Evolutionary conservation across 83 land plant species (phyloP), one percentile per base, ranked within the genome.

Genomic region (Picea abies): DNA sequence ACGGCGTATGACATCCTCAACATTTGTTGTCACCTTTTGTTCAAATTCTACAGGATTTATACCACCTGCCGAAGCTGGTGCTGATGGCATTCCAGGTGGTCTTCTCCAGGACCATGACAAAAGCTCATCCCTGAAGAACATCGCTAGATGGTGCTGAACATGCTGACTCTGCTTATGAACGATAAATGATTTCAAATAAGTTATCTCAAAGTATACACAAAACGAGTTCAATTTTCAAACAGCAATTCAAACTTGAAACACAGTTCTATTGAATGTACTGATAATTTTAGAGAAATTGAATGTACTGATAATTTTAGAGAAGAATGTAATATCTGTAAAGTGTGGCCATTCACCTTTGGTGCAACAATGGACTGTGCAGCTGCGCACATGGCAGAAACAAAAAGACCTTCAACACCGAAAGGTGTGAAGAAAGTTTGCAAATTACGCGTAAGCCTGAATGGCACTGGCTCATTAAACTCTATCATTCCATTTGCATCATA

Each of bases 51-150:
- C 67, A 20, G 94, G 89, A 83, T 90, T 93, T 58, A 93, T 87
- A 79, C 95, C 90, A 12, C 82, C 82, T 37, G 84, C 93, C 61
- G 84, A 90, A 81, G 90, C 82, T 8, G 98, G 86, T 73, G 90
- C 95, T 12, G 88, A 22, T 23, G 96, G 93, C 88, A 95, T 90
- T 3, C 98, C 99, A 49, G 93, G 91, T 26, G 99, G 96, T 81
- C 96, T 87, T 79, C 96, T 87, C 96, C 95, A 98, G 68, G 96
- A 96, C 99, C 99, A 98, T 20, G 99, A 98, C 22, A 98, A 83
- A 29, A 98, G 86, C 82, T 98, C 99, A 87, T 98, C 99, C 25
- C 99, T 92, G 88, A 98, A 98, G 87, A 98, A 98, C 99, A 98
- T 96, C 7, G 98, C 97, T 64, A 98, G 83, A 23, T 98, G 99